Conservation (phyloP, 306 rosid species). For the Comarum palustre region DNA sequence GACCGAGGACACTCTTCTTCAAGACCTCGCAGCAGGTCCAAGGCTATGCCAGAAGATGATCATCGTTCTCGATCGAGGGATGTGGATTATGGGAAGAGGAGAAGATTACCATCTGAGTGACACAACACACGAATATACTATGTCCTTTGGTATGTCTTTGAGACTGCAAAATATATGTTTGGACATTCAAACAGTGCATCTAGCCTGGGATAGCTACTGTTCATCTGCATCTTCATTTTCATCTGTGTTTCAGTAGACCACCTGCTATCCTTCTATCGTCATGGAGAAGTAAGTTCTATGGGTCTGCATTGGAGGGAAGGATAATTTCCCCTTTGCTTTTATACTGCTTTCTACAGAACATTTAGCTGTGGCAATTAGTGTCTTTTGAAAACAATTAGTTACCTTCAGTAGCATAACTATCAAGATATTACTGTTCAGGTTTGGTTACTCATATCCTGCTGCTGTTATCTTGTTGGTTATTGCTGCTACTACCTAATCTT, state of each 20-base stretch:
- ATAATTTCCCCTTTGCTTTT: constrained; percentile 15
- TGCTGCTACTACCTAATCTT: constrained; percentile 16
- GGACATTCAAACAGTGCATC: background rate
- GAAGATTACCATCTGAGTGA: constrained; percentile 50
- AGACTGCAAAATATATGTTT: constrained; percentile 14
- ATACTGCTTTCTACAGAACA: constrained; percentile 22
- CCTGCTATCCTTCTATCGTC: constrained; percentile 21
- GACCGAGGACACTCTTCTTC: constrained; percentile 48
- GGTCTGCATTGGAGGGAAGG: constrained; percentile 23
- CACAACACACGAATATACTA: background rate
- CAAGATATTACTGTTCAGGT: constrained; percentile 26
- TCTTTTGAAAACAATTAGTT: constrained; percentile 31
- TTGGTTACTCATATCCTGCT: constrained; percentile 19
- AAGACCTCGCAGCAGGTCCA: constrained; percentile 41
- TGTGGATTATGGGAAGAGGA: constrained; percentile 47
- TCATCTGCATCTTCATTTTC: constrained; percentile 22
- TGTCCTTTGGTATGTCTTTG: constrained; percentile 9
- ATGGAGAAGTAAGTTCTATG: constrained; percentile 39
- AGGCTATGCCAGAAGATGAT: constrained; percentile 41
- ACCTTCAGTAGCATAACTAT: constrained; percentile 21
- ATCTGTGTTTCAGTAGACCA: constrained; percentile 12
- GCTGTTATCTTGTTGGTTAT: constrained; percentile 28
- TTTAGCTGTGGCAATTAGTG: constrained; percentile 24
- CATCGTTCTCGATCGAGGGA: constrained; percentile 48
- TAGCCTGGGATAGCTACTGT: constrained; percentile 12